Evolutionary conservation across 306 rosid species (phyloP).

Genomic region (Vigna radiata): DNA sequence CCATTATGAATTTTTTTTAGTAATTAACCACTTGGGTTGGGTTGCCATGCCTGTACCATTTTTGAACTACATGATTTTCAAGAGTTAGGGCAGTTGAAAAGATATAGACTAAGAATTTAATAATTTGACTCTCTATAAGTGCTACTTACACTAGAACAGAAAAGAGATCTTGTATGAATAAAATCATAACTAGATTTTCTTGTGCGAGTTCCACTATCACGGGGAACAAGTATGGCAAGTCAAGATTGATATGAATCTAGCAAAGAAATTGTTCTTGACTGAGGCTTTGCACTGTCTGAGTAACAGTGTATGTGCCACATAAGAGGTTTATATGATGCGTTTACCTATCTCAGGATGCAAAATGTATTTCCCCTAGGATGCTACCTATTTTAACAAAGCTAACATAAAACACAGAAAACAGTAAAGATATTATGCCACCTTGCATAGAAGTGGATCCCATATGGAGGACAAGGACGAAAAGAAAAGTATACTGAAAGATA

Average conservation of each 20-base stretch:
- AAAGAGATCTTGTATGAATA: slow-evolving; percentile 1
- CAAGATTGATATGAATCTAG: slow-evolving; percentile 7
- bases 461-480: slow-evolving; percentile 24
- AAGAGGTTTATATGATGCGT: background rate
- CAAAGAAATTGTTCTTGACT: slow-evolving; percentile 18
- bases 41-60: slow-evolving; percentile 23
- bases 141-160: slow-evolving; percentile 15
- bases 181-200: background rate
- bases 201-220: slow-evolving; percentile 27
- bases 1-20: background rate
- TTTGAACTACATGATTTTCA: background rate
- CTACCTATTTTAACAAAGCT: slow-evolving; percentile 4
- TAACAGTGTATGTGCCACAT: background rate
- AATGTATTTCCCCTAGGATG: slow-evolving; percentile 1
- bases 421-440: background rate
- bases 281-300: background rate
- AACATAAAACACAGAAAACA: background rate
- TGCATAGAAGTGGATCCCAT: slow-evolving; percentile 37
- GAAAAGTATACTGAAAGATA: slow-evolving; percentile 38
- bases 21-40: slow-evolving; percentile 21
- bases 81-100: slow-evolving; percentile 12
- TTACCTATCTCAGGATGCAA: background rate
- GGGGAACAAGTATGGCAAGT: background rate
- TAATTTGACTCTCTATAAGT: background rate
- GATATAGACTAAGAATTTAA: background rate